Conservation (phyloP, 179 eudicot genomes). For the Gypsophila paniculata region DNA sequence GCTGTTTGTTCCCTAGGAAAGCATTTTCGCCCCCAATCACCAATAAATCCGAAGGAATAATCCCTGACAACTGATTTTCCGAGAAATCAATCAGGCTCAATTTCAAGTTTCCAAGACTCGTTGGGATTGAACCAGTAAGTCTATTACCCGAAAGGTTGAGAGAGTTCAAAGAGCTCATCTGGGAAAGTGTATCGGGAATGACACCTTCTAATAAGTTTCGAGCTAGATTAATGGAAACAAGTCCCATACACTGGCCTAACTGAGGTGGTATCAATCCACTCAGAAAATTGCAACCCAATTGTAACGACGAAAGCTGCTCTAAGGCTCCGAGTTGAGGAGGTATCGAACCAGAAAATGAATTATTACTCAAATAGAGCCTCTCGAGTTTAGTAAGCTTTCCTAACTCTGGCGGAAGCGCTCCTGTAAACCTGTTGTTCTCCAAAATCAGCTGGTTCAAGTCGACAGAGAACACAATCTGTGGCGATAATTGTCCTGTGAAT, state of each 20-base stretch:
- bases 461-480: slow-evolving; percentile 42
- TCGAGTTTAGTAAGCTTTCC: slow-evolving; percentile 58
- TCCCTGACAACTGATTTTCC: slow-evolving; percentile 63
- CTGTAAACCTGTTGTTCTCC: slow-evolving; percentile 63
- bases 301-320: slow-evolving; percentile 59
- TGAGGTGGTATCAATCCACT: slow-evolving; percentile 63
- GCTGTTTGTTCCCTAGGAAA: slow-evolving; percentile 60
- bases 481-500: slow-evolving; percentile 57
- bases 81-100: slow-evolving; percentile 72
- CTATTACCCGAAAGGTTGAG: slow-evolving; percentile 76
- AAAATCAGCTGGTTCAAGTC: slow-evolving; percentile 51
- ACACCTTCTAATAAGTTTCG: slow-evolving; percentile 47
- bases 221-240: slow-evolving; percentile 73
- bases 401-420: slow-evolving; percentile 59
- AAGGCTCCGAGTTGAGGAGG: slow-evolving; percentile 55
- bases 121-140: slow-evolving; percentile 62
- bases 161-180: slow-evolving; percentile 60
- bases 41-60: slow-evolving; percentile 48
- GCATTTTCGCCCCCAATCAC: slow-evolving; percentile 55
- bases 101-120: slow-evolving; percentile 47
- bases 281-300: slow-evolving; percentile 53
- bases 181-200: slow-evolving; percentile 52
- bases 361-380: slow-evolving; percentile 52
- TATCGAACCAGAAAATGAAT: slow-evolving; percentile 66
- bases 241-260: slow-evolving; percentile 51